phyloP scores from a whole-genome alignment of 2,329 filamentous ascomycete genomes.

The Drechslera avenae region DNA sequence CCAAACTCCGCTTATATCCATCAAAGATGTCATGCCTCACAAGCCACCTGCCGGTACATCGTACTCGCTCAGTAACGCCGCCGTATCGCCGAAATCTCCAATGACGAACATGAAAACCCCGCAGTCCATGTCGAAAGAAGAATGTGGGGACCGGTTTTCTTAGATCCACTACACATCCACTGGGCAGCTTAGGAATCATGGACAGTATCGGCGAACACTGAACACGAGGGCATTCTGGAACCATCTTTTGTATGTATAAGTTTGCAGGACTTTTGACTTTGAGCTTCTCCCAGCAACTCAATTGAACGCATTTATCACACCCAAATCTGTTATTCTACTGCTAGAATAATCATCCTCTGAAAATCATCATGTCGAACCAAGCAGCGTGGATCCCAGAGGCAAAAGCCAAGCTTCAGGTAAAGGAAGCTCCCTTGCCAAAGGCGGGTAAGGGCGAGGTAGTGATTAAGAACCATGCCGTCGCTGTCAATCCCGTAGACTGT shows the following conservation, averaged over 20 bases:
- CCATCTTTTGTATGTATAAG: too few relatives aligned
- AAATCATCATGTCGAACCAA: constrained; percentile 36
- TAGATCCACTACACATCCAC: neutral
- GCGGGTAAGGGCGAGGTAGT: constrained; percentile 41
- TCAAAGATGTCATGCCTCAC: constrained; percentile 2
- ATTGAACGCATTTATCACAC: neutral
- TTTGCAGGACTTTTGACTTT: neutral
- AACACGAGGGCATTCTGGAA: neutral
- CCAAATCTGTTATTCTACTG: too few relatives aligned
- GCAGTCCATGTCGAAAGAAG: neutral
- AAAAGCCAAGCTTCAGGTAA: constrained; percentile 37
- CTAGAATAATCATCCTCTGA: neutral
- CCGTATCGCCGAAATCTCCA: neutral
- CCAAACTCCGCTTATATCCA: constrained; percentile 5
- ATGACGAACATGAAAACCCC: neutral
- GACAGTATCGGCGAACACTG: neutral
- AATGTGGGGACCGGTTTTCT: constrained; percentile 1
- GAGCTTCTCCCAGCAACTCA: neutral
- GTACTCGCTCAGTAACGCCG: constrained; percentile 3
- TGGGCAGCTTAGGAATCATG: neutral
- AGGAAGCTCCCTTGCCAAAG: constrained; percentile 35
- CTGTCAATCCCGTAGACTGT: constrained; percentile 44
- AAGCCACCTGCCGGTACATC: neutral
- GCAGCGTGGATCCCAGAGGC: constrained; percentile 40
- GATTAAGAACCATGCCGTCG: constrained; percentile 42